phyloP scores from a whole-genome alignment of 2,329 filamentous ascomycete genomes.

The Neocucurbitaria cava region DNA sequence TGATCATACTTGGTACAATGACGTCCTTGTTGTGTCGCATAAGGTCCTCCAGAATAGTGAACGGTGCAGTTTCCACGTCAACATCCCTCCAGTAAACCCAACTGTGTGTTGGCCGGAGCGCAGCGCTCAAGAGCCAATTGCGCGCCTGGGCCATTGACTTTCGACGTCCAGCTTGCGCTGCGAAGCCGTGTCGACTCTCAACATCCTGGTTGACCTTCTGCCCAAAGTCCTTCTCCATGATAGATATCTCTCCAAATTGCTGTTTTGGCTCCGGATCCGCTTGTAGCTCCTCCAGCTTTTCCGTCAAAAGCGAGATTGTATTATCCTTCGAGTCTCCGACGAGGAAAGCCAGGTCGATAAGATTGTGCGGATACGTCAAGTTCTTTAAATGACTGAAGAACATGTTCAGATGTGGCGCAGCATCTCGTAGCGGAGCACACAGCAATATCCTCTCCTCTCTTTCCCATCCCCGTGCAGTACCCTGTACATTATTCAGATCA shows the following conservation, averaged over 20 bases:
- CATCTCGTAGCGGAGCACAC: constrained; percentile 92
- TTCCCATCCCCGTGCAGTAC: constrained; percentile 93
- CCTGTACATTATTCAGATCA: constrained; percentile 89
- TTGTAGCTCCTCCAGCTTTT: constrained; percentile 80
- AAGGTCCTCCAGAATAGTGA: constrained; percentile 94
- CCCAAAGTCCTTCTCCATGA: constrained; percentile 98
- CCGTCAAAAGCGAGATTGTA: constrained; percentile 77
- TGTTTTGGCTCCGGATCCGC: constrained; percentile 78
- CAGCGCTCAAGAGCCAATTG: constrained; percentile 95
- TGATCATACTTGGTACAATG: constrained; percentile 89
- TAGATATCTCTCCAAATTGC: constrained; percentile 93
- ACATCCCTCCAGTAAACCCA: constrained; percentile 99
- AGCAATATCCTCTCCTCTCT: constrained; percentile 93
- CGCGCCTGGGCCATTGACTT: constrained; percentile 98
- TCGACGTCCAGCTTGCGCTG: constrained; percentile 88
- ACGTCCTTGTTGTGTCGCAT: constrained; percentile 99
- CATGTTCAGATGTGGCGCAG: constrained; percentile 90
- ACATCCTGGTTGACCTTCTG: constrained; percentile 98
- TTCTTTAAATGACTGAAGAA: constrained; percentile 98
- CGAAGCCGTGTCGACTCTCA: constrained; percentile 96
- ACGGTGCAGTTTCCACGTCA: constrained; percentile 95
- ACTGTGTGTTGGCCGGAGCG: constrained; percentile 90
- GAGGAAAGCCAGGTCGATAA: constrained; percentile 95
- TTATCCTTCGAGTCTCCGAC: constrained; percentile 97
- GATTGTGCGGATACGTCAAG: constrained; percentile 94